Base-by-base conservation (phyloP, 2,329 filamentous ascomycete species). In the Arthrobotrys entomopaga region DNA sequence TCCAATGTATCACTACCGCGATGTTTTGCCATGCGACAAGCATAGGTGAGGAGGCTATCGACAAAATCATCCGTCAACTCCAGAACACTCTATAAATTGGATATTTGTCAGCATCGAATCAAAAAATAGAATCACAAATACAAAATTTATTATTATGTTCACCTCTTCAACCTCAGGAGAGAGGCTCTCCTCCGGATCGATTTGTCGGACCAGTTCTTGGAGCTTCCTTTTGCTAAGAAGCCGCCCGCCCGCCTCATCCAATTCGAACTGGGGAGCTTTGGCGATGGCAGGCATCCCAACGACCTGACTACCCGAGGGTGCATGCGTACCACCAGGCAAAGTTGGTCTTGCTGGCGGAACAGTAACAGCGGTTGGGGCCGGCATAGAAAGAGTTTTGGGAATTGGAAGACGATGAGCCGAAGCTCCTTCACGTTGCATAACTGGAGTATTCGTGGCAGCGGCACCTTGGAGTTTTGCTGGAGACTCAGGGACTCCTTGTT, bases 161-260 rank as follows among this genome's bases (percentile, higher is more conserved):
- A 96, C 93, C 86, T 98, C 94, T 87, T 99, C 95, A 57, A 97
- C 94, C 78, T 98, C 95, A 0, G 95, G 92, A 26, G 92, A 92
- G 77, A 98, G 83, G 42, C 89, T 87, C 80, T 94, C 92, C 74
- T 88, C 89, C 77, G 91, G 90, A 54, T 88, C 86, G n/a, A 98
- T 93, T 82, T 98, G 94, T 58, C 93, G 88, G 7, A 98, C 93
- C 42, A 99, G 86, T 81, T 97, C 94, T 80, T 99, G 93, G 46
- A 99, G 86, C 83, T 97, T 98, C 84, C 96, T 96, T 87, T 97
- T 97, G 83, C 91, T 96, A n/a, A 99, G 85, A 0, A 99, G 91
- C 49, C 93, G 90, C 79, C 97, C 93, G 24, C 92, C 93, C 80
- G 97, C 93, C 29, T 92, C 91, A 80, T 98, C 94, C 70, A 97